phyloP scores from a whole-genome alignment of 352 stramenopile species.

The Pythium plurisporium region DNA sequence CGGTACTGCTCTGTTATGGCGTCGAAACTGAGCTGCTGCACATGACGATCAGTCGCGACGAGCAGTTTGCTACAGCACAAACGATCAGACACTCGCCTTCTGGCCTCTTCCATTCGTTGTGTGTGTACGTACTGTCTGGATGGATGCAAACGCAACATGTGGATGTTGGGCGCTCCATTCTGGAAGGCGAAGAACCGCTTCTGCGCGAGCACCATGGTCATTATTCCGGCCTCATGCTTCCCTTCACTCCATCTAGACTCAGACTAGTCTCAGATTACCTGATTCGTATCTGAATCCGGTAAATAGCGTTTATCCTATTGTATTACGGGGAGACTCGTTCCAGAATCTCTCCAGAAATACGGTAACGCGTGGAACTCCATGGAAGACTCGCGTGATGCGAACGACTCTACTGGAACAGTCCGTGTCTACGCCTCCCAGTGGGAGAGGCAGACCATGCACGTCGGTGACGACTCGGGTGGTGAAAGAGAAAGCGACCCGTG shows the following conservation, averaged over 20 bases:
- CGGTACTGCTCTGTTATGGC: slow-evolving; percentile 26
- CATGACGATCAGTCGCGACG: slow-evolving; percentile 59
- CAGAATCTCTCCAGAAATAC: slow-evolving; percentile 2
- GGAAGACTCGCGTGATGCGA: background rate
- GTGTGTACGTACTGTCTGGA: slow-evolving; percentile 28
- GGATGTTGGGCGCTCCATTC: slow-evolving; percentile 47
- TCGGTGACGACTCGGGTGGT: background rate
- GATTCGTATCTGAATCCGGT: background rate
- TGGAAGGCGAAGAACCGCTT: slow-evolving; percentile 64
- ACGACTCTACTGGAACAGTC: too few species aligned
- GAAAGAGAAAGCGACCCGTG: background rate
- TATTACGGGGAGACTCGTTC: too few species aligned
- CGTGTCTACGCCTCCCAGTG: background rate
- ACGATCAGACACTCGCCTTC: too few species aligned
- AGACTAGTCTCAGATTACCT: background rate
- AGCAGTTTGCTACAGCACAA: slow-evolving; percentile 42
- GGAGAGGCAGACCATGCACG: background rate
- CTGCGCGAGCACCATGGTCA: slow-evolving; percentile 35
- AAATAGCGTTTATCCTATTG: background rate
- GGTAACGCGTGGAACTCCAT: slow-evolving; percentile 7
- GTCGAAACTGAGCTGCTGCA: slow-evolving; percentile 39
- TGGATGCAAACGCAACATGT: slow-evolving; percentile 37
- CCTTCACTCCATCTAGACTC: too few species aligned
- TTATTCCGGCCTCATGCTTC: too few species aligned
- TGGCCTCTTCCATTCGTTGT: too few species aligned